Evolutionary conservation across 148 eudicot genomes (phyloP), one percentile per base, ranked within the genome.

Genomic region (Nepenthes gracilis): DNA sequence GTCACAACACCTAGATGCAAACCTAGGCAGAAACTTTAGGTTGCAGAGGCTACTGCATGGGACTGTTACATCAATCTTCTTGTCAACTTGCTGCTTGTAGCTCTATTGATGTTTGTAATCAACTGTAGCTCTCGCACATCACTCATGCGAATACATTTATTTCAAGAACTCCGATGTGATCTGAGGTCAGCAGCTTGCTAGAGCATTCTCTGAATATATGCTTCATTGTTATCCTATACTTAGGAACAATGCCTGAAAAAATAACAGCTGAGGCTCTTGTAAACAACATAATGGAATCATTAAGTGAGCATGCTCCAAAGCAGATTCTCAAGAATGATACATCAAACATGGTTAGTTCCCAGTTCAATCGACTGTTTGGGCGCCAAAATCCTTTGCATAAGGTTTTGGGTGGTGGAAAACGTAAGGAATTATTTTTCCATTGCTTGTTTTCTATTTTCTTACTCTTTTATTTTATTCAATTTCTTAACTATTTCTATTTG

Each of bases 401-500:
- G 61, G n/a, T 93, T 60, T 68, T 93, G 65, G 98, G 98, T 32
- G 98, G 96, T 63, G 98, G 98, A 61, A 84, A 84, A 76, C 74
- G 95, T 93, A 72, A 59, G 80, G 35, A 54, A 5, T 23, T 23
- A 23, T 23, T 23, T 23, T 23, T 23, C 23, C 23, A 23, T 23
- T 23, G 53, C 15, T n/a, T n/a, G 15, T 57, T 33, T 57, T 38
- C 43, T 37, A 14, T 53, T 38, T 2, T 9, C 13, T 34, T 63
- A 43, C 33, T 51, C 62, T 12, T 10, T 55, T 2, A 15, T 61
- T 60, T 51, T 33, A 2, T 13, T 33, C 34, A 43, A 43, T 55
- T 2, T 36, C 4, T 52, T 23, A 34, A 43, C 47, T 13, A 1
- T 37, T 12, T 53, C 48, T 71, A 23, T 33, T 52, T 60, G 33